Evolutionary conservation across 148 eudicot species (phyloP), one percentile per base, ranked within the genome.

Genomic region (Pouteria glomerata): DNA sequence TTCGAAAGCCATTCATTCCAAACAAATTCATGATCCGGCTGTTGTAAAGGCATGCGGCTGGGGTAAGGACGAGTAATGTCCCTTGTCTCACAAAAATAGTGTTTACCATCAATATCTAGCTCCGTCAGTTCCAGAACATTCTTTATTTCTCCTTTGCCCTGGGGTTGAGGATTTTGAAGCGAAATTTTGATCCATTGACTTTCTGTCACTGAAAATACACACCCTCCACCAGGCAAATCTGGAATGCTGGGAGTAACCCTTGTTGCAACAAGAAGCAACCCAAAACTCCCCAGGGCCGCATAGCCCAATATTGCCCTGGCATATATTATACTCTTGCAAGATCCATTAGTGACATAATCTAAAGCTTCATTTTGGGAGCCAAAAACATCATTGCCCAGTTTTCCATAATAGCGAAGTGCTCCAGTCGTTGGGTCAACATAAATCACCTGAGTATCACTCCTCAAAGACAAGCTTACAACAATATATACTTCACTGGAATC

Each of bases 381-480:
- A 70, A 95, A 94, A 63, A 88, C 77, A 79, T 95, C 97, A 77
- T 81, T 67, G 65, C 97, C 97, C 64, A 41, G 74, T 80, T 74
- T 95, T 37, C 90, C 90, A 37, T 61, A 61, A 75, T 86, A 87
- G 57, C 83, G 41, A 73, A 95, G 92, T 52, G 83, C 90, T 72
- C 97, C 99, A 70, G 97, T 91, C 18, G 99, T 86, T 59, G 99
- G 99, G 78, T 95, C 99, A 72, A 95, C 84, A 76, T 86, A 90
- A 30, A 95, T 89, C 65, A 95, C 92, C 81, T 89, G 96, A 55
- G 96, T 92, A 73, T 92, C 96, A 68, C 68, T 71, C 69, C 89
- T 82, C 21, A 82, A 78, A 62, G 77, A 91, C 83, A 89, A 78
- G 80, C 94, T 95, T 69, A 82, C 80, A 70, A 90, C 70, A 70